Percentiles rank a stretch among this genome's conserved stretches.
Conservation (phyloP, 169 alveolate genomes). For the Plasmodium adleri region DNA sequence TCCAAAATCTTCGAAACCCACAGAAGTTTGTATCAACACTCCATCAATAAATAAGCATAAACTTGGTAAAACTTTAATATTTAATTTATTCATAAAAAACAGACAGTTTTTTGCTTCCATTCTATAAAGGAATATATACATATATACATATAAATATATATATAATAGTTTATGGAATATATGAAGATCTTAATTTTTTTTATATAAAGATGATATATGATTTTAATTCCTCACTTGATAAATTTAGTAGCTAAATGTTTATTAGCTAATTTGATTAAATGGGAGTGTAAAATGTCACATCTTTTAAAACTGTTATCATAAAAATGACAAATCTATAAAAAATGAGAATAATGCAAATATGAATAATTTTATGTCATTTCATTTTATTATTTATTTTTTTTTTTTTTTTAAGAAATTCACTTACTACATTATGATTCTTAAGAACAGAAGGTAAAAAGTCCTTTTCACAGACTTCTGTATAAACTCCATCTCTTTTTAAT, state of each 20-base stretch:
- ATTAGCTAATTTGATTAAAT: conserved; percentile 61
- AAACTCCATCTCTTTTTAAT: conserved; percentile 73
- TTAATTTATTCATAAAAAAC: conserved; percentile 67
- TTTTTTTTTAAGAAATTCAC: neutral
- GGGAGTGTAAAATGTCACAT: conserved; percentile 65
- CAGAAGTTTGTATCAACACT: conserved; percentile 42
- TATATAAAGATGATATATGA: no score
- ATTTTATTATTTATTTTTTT: no score
- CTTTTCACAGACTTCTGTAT: conserved; percentile 59
- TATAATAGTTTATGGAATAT: no score
- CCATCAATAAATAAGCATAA: conserved; percentile 74
- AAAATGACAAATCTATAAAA: conserved; percentile 60
- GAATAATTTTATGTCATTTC: neutral
- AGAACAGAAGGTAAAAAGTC: conserved; percentile 64
- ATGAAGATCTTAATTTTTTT: no score
- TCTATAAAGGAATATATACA: conserved; percentile 12
- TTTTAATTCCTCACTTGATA: conserved; percentile 32
- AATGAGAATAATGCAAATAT: neutral
- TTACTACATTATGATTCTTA: conserved; percentile 48
- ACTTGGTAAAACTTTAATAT: conserved; percentile 52
- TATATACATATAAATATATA: neutral
- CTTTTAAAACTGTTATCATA: conserved; percentile 64
- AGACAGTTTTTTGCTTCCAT: conserved; percentile 73
- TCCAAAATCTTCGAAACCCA: conserved; percentile 76
- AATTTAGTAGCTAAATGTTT: conserved; percentile 58